A percentile compares a stretch with the other conserved stretches of the same genome.
Conservation (phyloP, 1,284 basidiomycete species). For the Amylostereum chailletii region DNA sequence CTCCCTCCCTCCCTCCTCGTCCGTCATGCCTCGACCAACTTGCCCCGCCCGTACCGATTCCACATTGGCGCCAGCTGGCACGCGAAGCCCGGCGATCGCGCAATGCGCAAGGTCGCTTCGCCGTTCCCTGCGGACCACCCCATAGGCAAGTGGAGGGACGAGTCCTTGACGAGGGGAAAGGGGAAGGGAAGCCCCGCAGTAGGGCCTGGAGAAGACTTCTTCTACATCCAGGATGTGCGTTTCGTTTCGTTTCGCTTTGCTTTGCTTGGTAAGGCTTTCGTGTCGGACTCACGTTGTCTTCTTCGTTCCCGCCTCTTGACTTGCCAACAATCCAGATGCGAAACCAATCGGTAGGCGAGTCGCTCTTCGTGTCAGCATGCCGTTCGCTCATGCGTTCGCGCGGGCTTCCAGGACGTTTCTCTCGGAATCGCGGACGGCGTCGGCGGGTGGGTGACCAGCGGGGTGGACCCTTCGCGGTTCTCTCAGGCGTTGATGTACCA, state of each 20-base stretch:
- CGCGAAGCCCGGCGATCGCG: slow-evolving; percentile 54
- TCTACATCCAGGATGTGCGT: slow-evolving; percentile 66
- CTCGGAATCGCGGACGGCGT: slow-evolving; percentile 68
- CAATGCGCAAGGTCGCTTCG: slow-evolving; percentile 24
- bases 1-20: background rate
- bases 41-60: slow-evolving; percentile 52
- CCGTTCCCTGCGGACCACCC: slow-evolving; percentile 56
- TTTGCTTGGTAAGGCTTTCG: no score
- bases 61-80: slow-evolving; percentile 74
- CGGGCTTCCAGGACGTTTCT: slow-evolving; percentile 53
- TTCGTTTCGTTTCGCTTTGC: background rate
- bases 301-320: slow-evolving; percentile 1
- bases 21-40: background rate
- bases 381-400: slow-evolving; percentile 12
- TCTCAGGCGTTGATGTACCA: slow-evolving; percentile 65
- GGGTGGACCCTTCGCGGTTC: slow-evolving; percentile 77
- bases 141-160: slow-evolving; percentile 70
- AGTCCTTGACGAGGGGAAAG: slow-evolving; percentile 42
- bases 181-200: slow-evolving; percentile 24
- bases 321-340: slow-evolving; percentile 45
- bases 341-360: slow-evolving; percentile 60
- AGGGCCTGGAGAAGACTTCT: slow-evolving; percentile 73
- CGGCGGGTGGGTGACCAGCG: slow-evolving; percentile 66
- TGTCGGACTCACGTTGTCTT: background rate
- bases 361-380: slow-evolving; percentile 4